These are phyloP conservation scores for Aspergillus panamensis DNA, from an alignment of 495 filamentous ascomycete species.

Conservation along the genomic window DNA sequence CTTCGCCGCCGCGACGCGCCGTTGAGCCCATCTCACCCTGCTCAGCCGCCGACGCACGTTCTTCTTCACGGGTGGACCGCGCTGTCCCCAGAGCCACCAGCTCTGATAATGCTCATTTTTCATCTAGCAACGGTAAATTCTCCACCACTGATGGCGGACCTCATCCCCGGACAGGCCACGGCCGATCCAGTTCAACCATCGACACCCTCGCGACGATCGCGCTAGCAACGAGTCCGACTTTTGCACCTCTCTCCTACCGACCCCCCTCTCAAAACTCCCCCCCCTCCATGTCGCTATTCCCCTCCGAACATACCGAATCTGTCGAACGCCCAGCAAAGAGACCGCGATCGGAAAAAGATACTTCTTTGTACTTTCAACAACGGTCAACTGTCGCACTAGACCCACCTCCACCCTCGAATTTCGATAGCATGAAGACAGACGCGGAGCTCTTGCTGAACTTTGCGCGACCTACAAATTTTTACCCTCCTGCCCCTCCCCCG, in stretches of 20 bases:
- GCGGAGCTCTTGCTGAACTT: constrained; percentile 52
- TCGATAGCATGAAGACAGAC: constrained; percentile 50
- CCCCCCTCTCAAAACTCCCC: constrained; percentile 32
- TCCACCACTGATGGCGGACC: constrained; percentile 21
- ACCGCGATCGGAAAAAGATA: constrained; percentile 54
- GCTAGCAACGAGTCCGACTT: constrained; percentile 48
- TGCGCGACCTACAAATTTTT: constrained; percentile 39
- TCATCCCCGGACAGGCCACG: constrained; percentile 42
- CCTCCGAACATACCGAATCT: constrained; percentile 27
- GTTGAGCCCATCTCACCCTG: constrained; percentile 52
- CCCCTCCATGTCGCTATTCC: constrained; percentile 33
- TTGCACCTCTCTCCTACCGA: constrained; percentile 36
- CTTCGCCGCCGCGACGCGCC: constrained; percentile 53
- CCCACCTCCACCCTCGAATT: constrained; percentile 39
- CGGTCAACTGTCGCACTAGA: constrained; percentile 37
- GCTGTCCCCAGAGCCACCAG: constrained; percentile 25
- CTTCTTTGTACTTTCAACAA: constrained; percentile 42
- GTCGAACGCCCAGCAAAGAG: constrained; percentile 57
- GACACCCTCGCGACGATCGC: constrained; percentile 55
- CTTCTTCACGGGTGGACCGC: constrained; percentile 35
- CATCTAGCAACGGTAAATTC: constrained; percentile 23
- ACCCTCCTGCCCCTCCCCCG: constrained; percentile 23
- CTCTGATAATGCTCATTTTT: constrained; percentile 29
- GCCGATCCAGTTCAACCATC: constrained; percentile 49
- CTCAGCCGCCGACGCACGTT: constrained; percentile 30